Evolutionary conservation across 169 alveolate genomes (phyloP), one percentile per base, ranked within the genome.

Genomic region (Neospora caninum): DNA sequence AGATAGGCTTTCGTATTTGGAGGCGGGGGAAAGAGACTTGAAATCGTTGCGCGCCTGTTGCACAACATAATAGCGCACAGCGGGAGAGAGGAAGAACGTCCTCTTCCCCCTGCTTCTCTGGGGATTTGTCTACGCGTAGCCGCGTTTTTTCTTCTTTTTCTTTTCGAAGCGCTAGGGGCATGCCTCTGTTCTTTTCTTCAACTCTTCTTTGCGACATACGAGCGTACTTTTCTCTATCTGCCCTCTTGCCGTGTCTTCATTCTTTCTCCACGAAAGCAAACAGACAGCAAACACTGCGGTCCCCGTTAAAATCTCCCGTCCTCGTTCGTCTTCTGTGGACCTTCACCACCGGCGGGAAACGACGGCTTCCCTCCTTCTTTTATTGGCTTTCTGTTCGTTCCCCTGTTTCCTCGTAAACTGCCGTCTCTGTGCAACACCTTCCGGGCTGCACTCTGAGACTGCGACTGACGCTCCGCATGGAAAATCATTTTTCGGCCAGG

Each of bases 11-110:
- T 64, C 73, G 73, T 64, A 64, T 64, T 64, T 16, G n/a, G 73
- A 64, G n/a, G 73, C 73, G 73, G 73, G 73, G 73, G 73, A 64
- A 27, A 64, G 73, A 64, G 73, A 64, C 73, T 64, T 64, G 73
- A 27, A 64, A 64, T 64, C 73, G 73, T 27, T 27, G 73, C 73
- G 73, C 73, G 73, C 73, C 73, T 64, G 73, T 64, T 64, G 73
- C 73, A 64, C 73, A 64, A 27, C 20, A 64, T 27, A 13, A 22
- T 13, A 64, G 73, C 73, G 73, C 73, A 7, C 31, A 64, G 73
- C 34, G 73, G 73, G 73, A 64, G 73, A 64, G 73, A 64, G 73
- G n/a, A 27, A 27, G n/a, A 64, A 64, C 73, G 34, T 64, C n/a
- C 4, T 64, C 73, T 27, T 64, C n/a, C 73, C 73, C 73, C 73